Evolutionary conservation across 495 filamentous ascomycete genomes (phyloP).

Genomic region (Neurospora sp.): DNA sequence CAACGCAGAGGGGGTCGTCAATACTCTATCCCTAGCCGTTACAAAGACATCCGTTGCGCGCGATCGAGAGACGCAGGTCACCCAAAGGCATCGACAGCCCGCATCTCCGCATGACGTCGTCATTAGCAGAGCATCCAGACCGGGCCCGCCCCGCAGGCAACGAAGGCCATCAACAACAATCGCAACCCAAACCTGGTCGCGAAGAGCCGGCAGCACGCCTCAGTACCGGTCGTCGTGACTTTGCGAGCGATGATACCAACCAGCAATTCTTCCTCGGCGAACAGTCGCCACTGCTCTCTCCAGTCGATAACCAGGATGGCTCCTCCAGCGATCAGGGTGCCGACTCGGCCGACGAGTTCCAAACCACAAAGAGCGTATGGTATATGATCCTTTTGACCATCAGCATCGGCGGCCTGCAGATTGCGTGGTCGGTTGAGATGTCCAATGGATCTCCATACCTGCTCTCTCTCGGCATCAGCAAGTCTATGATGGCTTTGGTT

Average conservation of each 20-base stretch:
- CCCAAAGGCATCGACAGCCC: conserved; percentile 4
- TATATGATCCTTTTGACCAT: conserved; percentile 79
- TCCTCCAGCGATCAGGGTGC: conserved; percentile 26
- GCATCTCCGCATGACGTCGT: conserved; percentile 27
- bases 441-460: conserved; percentile 69
- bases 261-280: conserved; percentile 32
- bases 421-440: conserved; percentile 89
- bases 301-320: conserved; percentile 28
- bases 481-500: conserved; percentile 83
- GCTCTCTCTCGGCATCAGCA: conserved; percentile 75
- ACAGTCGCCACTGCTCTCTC: conserved; percentile 48
- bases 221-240: background rate
- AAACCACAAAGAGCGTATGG: conserved; percentile 64
- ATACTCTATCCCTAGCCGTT: background rate
- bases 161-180: conserved; percentile 4
- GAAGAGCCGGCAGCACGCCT: background rate
- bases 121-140: conserved; percentile 19
- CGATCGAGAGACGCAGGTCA: conserved; percentile 5
- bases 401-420: conserved; percentile 74
- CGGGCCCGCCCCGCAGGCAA: conserved; percentile 20
- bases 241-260: background rate
- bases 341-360: conserved; percentile 31
- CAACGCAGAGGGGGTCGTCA: background rate
- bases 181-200: background rate
- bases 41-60: background rate